These are phyloP conservation scores for Pythium monospermum DNA, from an alignment of 352 stramenopile species.

Conservation along the genomic window DNA sequence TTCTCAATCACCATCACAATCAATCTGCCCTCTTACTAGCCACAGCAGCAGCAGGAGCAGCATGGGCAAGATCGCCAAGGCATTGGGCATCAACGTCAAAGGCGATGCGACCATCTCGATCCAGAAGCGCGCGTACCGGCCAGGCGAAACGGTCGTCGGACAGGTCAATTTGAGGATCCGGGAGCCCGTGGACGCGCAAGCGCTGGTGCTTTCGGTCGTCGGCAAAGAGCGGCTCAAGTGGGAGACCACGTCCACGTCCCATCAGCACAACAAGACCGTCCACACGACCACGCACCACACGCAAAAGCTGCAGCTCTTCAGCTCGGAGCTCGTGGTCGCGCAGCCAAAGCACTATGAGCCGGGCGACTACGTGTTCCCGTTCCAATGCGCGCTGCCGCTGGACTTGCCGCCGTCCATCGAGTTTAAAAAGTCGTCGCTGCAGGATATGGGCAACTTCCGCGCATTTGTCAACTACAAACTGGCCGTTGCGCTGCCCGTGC, in stretches of 20 bases:
- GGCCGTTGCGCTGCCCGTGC: slow-evolving; percentile 5
- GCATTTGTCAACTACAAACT: slow-evolving; percentile 15
- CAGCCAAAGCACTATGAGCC: slow-evolving; percentile 4
- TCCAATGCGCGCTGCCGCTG: slow-evolving; percentile 6
- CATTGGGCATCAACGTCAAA: slow-evolving; percentile 16
- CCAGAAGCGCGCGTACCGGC: slow-evolving; percentile 7
- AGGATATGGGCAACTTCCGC: slow-evolving; percentile 13
- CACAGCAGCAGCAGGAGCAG: not conserved
- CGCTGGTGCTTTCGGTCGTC: slow-evolving; percentile 6
- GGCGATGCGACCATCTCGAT: slow-evolving; percentile 7
- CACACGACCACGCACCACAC: slow-evolving; percentile 10
- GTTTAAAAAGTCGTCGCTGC: slow-evolving; percentile 2
- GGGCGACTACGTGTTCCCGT: slow-evolving; percentile 13
- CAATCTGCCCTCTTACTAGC: too few relatives aligned
- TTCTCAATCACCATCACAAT: too few relatives aligned
- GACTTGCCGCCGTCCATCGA: slow-evolving; percentile 8
- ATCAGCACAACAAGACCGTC: not conserved
- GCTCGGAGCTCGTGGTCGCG: slow-evolving; percentile 1
- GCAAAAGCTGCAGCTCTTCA: slow-evolving; percentile 15
- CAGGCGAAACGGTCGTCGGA: slow-evolving; percentile 11
- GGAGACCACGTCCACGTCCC: slow-evolving; percentile 5
- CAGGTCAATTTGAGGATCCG: not conserved
- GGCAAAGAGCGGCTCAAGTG: slow-evolving; percentile 15
- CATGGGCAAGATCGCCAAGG: slow-evolving; percentile 16
- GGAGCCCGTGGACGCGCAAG: slow-evolving; percentile 6